Base-by-base conservation (phyloP, 805 yeast genomes). In the Pachysolen tannophilus region DNA sequence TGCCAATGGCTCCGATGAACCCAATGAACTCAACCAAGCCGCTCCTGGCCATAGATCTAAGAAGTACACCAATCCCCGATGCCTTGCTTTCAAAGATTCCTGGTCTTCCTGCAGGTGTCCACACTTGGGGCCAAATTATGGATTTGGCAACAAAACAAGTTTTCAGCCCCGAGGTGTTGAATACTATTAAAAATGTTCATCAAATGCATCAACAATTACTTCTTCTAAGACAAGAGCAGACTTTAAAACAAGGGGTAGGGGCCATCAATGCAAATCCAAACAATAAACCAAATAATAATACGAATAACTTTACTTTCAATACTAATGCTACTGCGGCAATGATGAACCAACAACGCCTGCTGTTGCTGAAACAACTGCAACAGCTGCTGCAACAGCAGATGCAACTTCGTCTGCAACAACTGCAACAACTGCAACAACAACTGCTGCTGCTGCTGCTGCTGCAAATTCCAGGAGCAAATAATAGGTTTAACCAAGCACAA, bases 81-180 rank as follows among this genome's bases (percentile, higher is more conserved):
- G 72, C 75, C 2, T 54, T 85, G 18, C 57, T 85, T 15, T 65
- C 69, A 35, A 73, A 73, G 47, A 70, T 85, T 31, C 94, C 94
- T 8, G 79, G 72, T 31, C 62, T 85, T 23, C 96, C 96, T 0
- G 78, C 79, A 10, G 80, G 77, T 33, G 78, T 78, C 20, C 78
- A 72, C 45, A 83, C 94, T 6, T 87, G 95, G 95, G 72, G 75
- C 16, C 83, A 78, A 50, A 75, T 85, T 20, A 74, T 78, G 54
- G 80, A 78, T 28, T 68, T 78, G 45, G 56, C 76, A 29, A 71
- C 74, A 43, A 68, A 72, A 43, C 75, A 74, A 40, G 63, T 73
- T 40, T 58, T 83, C 26, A 75, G 82, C 1, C 69, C 72, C 6
- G 69, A 75, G 23, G 72, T 71, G 19, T 59, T 79, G 61, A 72